phyloP scores from a whole-genome alignment of 306 rosid species.

The Sechiopsis laciniata region DNA sequence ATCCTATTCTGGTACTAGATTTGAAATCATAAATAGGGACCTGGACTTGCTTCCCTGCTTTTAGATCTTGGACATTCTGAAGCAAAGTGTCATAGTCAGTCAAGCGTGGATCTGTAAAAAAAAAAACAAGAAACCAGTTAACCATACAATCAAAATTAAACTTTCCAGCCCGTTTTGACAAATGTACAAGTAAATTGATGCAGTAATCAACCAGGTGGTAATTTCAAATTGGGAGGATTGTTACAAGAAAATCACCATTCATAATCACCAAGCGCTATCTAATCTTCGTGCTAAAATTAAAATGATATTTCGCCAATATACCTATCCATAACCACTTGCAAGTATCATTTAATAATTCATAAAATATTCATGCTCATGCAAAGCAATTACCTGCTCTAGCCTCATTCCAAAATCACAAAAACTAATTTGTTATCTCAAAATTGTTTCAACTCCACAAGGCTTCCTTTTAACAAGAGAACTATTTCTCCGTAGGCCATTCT shows the following conservation, averaged over 20 bases:
- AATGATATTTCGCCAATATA: not conserved
- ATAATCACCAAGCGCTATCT: not conserved
- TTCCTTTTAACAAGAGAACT: not conserved
- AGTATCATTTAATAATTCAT: not conserved
- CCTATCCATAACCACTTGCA: not conserved
- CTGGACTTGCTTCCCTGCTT: slow-evolving; percentile 69
- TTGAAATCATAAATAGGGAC: slow-evolving; percentile 97
- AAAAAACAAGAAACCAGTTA: slow-evolving; percentile 22
- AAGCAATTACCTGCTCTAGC: not conserved
- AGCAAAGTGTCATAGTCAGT: slow-evolving; percentile 92
- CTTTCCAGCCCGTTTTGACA: slow-evolving; percentile 8
- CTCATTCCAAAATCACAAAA: slow-evolving; percentile 7
- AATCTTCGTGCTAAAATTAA: not conserved
- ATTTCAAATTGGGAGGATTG: slow-evolving; percentile 1
- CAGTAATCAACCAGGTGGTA: not conserved
- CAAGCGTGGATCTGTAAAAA: slow-evolving; percentile 83
- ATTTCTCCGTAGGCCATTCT: not conserved
- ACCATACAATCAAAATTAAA: slow-evolving; percentile 25
- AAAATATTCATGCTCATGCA: not conserved
- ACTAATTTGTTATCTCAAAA: slow-evolving; percentile 1
- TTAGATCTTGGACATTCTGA: slow-evolving; percentile 77
- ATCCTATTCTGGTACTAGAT: slow-evolving; percentile 85
- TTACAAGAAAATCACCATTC: not conserved
- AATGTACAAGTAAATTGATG: slow-evolving; percentile 8
- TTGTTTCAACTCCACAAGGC: slow-evolving; percentile 13